These are phyloP conservation scores for Melampsora larici-populina DNA, from an alignment of 1,284 basidiomycete species.

Conservation along the genomic window DNA sequence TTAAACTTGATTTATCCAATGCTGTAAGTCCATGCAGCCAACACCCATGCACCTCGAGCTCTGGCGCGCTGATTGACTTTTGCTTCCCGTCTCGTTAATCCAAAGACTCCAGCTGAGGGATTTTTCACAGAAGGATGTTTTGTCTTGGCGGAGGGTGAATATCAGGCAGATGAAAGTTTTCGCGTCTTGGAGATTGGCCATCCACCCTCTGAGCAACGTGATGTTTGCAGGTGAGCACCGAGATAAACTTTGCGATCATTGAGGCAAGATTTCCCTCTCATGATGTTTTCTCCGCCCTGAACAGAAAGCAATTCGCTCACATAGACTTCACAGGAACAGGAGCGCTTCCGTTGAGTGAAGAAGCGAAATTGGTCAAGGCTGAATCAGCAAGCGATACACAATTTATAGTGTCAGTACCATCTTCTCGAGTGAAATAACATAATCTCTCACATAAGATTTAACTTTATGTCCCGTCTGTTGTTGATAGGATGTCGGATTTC, in stretches of 20 bases:
- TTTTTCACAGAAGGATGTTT: slow-evolving; percentile 95
- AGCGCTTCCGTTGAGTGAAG: slow-evolving; percentile 83
- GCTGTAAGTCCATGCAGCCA: slow-evolving; percentile 61
- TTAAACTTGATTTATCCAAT: slow-evolving; percentile 82
- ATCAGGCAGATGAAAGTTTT: slow-evolving; percentile 83
- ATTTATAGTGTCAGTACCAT: slow-evolving; percentile 16
- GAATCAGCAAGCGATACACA: slow-evolving; percentile 23
- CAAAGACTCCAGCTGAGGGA: slow-evolving; percentile 87
- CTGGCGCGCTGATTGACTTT: neutral
- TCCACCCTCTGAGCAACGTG: slow-evolving; percentile 86
- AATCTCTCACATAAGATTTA: neutral
- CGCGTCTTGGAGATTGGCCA: slow-evolving; percentile 91
- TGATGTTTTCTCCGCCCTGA: neutral
- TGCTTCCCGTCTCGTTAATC: slow-evolving; percentile 6
- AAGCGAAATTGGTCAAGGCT: slow-evolving; percentile 60
- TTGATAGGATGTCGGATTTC: slow-evolving; percentile 71
- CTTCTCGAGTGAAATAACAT: slow-evolving; percentile 57
- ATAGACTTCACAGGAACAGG: slow-evolving; percentile 93
- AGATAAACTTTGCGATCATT: slow-evolving; percentile 24
- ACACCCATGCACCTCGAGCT: neutral
- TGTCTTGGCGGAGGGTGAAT: slow-evolving; percentile 92
- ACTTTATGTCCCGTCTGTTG: neutral
- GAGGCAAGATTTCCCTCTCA: slow-evolving; percentile 9
- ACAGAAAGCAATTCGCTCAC: slow-evolving; percentile 82
- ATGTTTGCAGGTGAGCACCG: slow-evolving; percentile 67